Conservation (phyloP, 2,329 filamentous ascomycete genomes). For the Lecanicillium sp. region DNA sequence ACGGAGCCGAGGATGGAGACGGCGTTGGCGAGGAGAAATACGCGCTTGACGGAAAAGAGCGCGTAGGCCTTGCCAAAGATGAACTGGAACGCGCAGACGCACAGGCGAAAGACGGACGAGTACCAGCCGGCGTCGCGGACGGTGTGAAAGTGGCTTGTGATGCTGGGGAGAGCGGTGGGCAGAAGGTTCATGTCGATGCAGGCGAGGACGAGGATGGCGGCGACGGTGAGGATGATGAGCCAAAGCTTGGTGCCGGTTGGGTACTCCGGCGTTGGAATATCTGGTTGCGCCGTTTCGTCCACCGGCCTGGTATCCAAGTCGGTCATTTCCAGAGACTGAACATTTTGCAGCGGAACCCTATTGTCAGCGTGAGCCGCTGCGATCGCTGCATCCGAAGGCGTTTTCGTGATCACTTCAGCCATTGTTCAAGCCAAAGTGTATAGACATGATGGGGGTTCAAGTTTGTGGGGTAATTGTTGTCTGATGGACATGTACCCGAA, state of each 20-base stretch:
- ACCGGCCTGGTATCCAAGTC: no score
- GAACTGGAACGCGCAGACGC: conserved; percentile 26
- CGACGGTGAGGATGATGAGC: conserved; percentile 6
- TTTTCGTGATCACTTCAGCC: no score
- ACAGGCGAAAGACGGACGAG: conserved; percentile 23
- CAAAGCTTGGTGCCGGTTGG: conserved; percentile 3
- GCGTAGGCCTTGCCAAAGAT: conserved; percentile 24
- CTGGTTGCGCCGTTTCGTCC: neutral
- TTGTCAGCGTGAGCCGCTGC: no score
- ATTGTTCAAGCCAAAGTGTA: no score
- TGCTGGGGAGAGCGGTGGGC: conserved; percentile 15
- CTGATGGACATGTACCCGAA: no score
- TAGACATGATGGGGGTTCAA: no score
- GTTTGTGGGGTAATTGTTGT: no score
- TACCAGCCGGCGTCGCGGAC: conserved; percentile 22
- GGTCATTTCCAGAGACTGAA: neutral
- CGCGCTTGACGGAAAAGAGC: conserved; percentile 37
- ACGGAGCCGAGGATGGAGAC: conserved; percentile 41
- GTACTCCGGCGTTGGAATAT: neutral
- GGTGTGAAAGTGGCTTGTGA: conserved; percentile 21
- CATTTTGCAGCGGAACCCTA: no score
- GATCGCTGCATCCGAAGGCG: no score
- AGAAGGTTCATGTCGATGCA: conserved; percentile 22
- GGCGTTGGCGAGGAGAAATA: conserved; percentile 32
- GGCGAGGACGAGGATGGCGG: conserved; percentile 12